Percentiles rank a stretch among this genome's conserved stretches.
These are phyloP conservation scores for Tinospora cordifolia DNA, from an alignment of 164 flowering plant species.

Conservation along the genomic window DNA sequence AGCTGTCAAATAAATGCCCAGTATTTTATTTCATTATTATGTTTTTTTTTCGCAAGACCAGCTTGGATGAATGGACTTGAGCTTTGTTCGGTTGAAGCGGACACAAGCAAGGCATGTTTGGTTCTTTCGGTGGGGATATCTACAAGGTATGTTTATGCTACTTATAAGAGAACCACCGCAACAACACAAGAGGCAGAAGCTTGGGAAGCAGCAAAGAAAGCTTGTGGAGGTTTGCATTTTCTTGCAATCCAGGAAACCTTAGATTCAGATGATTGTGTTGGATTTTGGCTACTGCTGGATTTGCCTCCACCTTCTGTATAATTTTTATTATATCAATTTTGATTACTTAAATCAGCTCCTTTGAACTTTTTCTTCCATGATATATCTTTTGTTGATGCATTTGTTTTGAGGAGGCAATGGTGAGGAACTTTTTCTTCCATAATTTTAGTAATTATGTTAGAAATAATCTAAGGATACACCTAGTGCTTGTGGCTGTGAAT, in stretches of 20 bases:
- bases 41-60: too few species aligned
- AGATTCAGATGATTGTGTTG: constrained; percentile 89
- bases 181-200: constrained; percentile 89
- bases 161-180: constrained; percentile 54
- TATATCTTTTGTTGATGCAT: background rate
- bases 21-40: too few species aligned
- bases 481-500: too few species aligned
- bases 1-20: too few species aligned
- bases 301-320: constrained; percentile 93
- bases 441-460: too few species aligned
- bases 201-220: constrained; percentile 95
- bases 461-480: too few species aligned
- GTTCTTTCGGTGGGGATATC: constrained; percentile 80
- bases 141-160: constrained; percentile 73
- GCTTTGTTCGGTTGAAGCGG: constrained; percentile 75
- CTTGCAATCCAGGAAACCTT: constrained; percentile 85
- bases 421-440: too few species aligned
- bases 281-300: constrained; percentile 90
- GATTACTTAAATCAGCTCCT: background rate
- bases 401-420: too few species aligned
- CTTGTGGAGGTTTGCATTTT: constrained; percentile 88
- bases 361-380: background rate
- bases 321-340: background rate
- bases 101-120: constrained; percentile 47
- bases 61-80: constrained; percentile 99